phyloP scores from a whole-genome alignment of 257 asterid species.

The Salvia miltiorrhiza region DNA sequence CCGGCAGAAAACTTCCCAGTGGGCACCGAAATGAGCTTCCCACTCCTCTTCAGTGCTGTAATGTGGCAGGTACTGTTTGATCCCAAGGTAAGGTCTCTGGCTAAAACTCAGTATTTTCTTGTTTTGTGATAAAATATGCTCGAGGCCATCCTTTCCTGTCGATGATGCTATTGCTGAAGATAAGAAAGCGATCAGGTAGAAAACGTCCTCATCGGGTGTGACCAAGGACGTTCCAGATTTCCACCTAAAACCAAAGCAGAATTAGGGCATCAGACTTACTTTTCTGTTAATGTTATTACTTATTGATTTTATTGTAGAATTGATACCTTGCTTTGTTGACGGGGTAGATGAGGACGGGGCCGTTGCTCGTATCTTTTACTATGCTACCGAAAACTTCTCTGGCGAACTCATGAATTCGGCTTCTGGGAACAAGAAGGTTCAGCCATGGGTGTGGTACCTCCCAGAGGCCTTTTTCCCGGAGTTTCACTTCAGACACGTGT shows the following conservation, averaged over 20 bases:
- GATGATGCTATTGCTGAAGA: slow-evolving; percentile 73
- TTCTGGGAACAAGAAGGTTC: slow-evolving; percentile 76
- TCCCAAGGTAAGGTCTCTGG: slow-evolving; percentile 46
- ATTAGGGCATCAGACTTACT: not conserved
- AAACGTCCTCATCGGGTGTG: slow-evolving; percentile 73
- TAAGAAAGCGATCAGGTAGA: slow-evolving; percentile 76
- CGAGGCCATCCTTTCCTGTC: slow-evolving; percentile 59
- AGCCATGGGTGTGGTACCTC: slow-evolving; percentile 97
- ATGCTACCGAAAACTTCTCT: slow-evolving; percentile 68
- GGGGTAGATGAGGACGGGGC: slow-evolving; percentile 89
- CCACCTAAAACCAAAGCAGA: slow-evolving; percentile 50
- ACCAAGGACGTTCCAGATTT: slow-evolving; percentile 66
- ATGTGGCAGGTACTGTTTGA: slow-evolving; percentile 84
- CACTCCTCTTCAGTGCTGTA: slow-evolving; percentile 69
- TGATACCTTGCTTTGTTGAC: slow-evolving; percentile 74
- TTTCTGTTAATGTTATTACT: not conserved
- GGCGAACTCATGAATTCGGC: slow-evolving; percentile 61
- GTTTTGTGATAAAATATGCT: slow-evolving; percentile 56
- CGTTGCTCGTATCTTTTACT: slow-evolving; percentile 70
- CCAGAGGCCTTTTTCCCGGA: slow-evolving; percentile 72
- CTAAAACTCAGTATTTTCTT: slow-evolving; percentile 53
- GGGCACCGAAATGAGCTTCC: slow-evolving; percentile 75
- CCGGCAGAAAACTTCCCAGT: slow-evolving; percentile 64
- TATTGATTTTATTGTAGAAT: not conserved
- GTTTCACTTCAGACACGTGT: slow-evolving; percentile 68